Evolutionary conservation across 2,329 filamentous ascomycete species (phyloP).

Genomic region (Fusarium sp.): DNA sequence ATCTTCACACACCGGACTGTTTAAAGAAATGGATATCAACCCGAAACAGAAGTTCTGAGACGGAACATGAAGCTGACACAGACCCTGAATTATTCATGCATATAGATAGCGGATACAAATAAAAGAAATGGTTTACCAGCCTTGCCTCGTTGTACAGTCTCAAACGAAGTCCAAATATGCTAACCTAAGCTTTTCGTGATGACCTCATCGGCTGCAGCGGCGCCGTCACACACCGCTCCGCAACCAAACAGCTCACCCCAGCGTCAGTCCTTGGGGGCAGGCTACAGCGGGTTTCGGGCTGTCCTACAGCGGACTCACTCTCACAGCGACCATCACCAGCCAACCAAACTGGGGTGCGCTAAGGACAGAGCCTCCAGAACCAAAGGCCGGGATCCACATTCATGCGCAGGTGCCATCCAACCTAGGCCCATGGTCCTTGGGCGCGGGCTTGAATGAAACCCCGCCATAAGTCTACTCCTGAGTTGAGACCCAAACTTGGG

Average conservation of each 20-base stretch:
- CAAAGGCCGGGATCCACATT: slow-evolving; percentile 20
- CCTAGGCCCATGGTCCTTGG: neutral
- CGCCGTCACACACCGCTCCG: slow-evolving; percentile 27
- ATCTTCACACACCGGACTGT: neutral
- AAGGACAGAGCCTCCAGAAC: slow-evolving; percentile 13
- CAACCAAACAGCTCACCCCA: neutral
- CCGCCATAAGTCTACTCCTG: slow-evolving; percentile 42
- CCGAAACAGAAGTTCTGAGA: neutral
- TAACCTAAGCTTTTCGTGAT: slow-evolving; percentile 23
- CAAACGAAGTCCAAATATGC: slow-evolving; percentile 29
- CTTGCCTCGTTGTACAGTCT: neutral
- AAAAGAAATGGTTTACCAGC: neutral
- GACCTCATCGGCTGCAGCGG: slow-evolving; percentile 38
- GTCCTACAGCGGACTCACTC: neutral
- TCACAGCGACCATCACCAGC: slow-evolving; percentile 27
- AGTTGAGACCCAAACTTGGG: slow-evolving; percentile 27
- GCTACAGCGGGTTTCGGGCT: neutral
- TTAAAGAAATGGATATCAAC: neutral
- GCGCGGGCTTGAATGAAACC: slow-evolving; percentile 37
- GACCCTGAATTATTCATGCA: neutral
- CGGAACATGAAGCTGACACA: neutral
- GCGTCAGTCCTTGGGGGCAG: neutral
- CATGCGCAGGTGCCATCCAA: slow-evolving; percentile 9
- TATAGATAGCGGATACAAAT: neutral
- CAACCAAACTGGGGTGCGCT: slow-evolving; percentile 28